Evolutionary conservation across 352 stramenopile species (phyloP), one percentile per base, ranked within the genome.

Genomic region (Phytophthora syringae): DNA sequence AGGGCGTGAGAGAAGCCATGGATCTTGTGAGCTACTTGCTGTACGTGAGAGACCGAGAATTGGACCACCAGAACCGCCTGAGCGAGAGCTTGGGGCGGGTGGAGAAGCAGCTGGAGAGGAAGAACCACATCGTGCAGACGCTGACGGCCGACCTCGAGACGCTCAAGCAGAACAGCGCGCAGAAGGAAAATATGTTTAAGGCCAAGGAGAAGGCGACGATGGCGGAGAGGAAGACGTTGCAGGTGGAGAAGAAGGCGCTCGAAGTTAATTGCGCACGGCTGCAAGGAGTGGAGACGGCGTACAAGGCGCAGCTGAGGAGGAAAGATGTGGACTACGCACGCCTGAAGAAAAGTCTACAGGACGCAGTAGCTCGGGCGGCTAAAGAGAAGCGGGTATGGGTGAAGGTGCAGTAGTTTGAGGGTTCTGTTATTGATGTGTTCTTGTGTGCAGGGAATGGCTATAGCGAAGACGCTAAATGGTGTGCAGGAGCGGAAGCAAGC

Each of bases 311-410:
- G 45, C 28, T 94, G 52, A 76, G 84, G 21, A 78, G 76, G 34
- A 92, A 92, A 54, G 86, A 94, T 60, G 72, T 85, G 30, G 80
- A 92, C 32, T 93, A 93, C 65, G 80, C 89, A 52, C 76, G 86
- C 5, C 60, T 94, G 12, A 76, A 79, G 39, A 93, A 93, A 67
- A 88, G 48, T 45, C 56, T 93, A n/a, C 78, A 93, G 58, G 80
- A 90, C 21, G 68, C 66, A 0, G 73, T 78, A 1, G 67, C 67
- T 25, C 80, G 82, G 22, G 74, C 66, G 54, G 65, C 70, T 24
- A 93, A 89, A 55, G 80, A 89, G 48, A 82, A 86, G 48, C 61
- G 78, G 42, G 84, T 92, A 66, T 9, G 69, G 55, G 16, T 21
- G 3, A 43, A 30, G 24, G 42, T 47, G 25, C 16, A 44, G n/a